phyloP scores from a whole-genome alignment of 768 basidiomycete species.

The Nevesoporus exiguus region DNA sequence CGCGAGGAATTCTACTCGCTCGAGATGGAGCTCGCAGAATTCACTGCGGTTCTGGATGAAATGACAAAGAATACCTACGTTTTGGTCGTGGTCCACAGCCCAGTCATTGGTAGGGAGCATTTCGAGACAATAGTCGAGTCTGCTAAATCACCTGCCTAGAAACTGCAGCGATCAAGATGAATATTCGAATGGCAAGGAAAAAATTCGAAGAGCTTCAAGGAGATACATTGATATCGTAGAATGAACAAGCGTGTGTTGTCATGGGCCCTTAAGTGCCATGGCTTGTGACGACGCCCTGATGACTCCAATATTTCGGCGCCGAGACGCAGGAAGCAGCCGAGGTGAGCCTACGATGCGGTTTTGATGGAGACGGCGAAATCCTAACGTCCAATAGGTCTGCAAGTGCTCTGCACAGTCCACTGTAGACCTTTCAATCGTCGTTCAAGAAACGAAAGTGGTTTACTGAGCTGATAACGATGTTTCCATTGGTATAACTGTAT shows the following conservation, averaged over 20 bases:
- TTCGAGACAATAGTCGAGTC: not conserved
- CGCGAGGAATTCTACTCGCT: slow-evolving; percentile 83
- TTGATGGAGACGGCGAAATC: not conserved
- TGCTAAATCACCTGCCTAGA: slow-evolving; percentile 45
- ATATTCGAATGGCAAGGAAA: slow-evolving; percentile 78
- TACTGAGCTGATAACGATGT: not conserved
- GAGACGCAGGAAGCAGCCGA: not conserved
- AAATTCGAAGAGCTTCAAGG: slow-evolving; percentile 91
- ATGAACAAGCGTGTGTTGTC: not conserved
- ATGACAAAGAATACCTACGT: slow-evolving; percentile 94
- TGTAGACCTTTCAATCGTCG: not conserved
- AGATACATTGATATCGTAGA: slow-evolving; percentile 46
- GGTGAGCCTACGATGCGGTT: not conserved
- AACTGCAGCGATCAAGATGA: slow-evolving; percentile 82
- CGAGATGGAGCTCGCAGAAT: slow-evolving; percentile 82
- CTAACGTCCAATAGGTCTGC: not conserved
- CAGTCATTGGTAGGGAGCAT: slow-evolving; percentile 66
- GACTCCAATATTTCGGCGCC: not conserved
- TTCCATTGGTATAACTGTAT: slow-evolving; percentile 8
- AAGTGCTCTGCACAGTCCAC: not conserved
- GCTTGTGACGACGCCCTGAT: not conserved
- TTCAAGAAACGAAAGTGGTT: not conserved
- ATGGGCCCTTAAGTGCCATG: not conserved
- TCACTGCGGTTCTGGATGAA: slow-evolving; percentile 87
- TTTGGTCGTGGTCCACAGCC: slow-evolving; percentile 84